Evolutionary conservation across 139 green algal genomes (phyloP), one percentile per base, ranked within the genome.

Genomic region (Spirogloea muscicola): DNA sequence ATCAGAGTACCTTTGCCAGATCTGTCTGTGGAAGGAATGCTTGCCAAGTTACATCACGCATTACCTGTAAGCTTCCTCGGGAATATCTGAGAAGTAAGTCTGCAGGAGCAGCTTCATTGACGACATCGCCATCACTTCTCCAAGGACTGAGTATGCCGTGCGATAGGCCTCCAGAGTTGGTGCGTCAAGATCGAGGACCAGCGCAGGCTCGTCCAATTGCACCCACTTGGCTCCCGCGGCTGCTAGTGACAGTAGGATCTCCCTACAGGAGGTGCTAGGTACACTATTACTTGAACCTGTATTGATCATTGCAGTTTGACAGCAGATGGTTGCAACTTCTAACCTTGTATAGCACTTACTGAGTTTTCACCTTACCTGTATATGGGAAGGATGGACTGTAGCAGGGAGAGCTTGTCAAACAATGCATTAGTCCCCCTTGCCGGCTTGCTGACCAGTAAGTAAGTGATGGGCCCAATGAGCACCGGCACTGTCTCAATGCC

Each of bases 181-280:
- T 0, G 60, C 77, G 0, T 79, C 86, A 1, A 55, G 37, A 27
- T 65, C 59, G 18, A 81, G 84, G 39, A 79, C 76, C 39, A 96
- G 85, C 21, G 82, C 69, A 1, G 91, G 91, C 88, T 96, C 91
- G 65, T 94, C 89, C 18, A 96, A 39, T 87, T 96, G 90, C 21
- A 91, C 82, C 82, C 89, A 87, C 77, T 44, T 37, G 44, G 44
- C 60, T n/a, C 29, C 29, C 16, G 31, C 57, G 16, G 13, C 57
- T 58, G 57, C 57, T 41, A 58, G 31, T 65, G 57, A 65, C 29
- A 46, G 29, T 16, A 65, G 57, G 57, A 65, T 55, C 46, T 55
- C 21, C 21, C 21, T 55, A 55, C 21, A 55, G n/a, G n/a, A 31
- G 46, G n/a, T n/a, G n/a, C n/a, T n/a, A n/a, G n/a, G n/a, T n/a